Percentiles rank a stretch among this genome's conserved stretches.
Conservation (phyloP, 2,329 filamentous ascomycete genomes). For the Dryadomyces quercivorus region DNA sequence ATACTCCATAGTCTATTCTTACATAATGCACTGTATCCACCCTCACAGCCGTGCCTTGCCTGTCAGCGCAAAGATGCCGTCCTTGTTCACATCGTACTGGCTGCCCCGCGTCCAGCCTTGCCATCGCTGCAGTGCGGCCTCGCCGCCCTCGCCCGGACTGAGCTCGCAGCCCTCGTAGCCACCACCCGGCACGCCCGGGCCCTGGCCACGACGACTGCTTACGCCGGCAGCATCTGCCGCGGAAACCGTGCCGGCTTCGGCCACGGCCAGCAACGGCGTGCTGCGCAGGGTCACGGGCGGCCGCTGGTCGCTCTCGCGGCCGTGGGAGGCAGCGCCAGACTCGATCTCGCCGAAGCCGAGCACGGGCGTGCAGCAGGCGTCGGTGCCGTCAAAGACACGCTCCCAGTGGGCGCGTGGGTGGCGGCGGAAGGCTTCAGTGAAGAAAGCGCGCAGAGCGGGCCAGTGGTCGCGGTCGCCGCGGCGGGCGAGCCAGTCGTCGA, state of each 20-base stretch:
- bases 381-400: constrained; percentile 71
- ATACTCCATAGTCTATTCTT: too few relatives aligned
- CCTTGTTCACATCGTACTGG: constrained; percentile 53
- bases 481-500: constrained; percentile 32
- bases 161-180: constrained; percentile 54
- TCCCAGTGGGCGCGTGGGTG: constrained; percentile 77
- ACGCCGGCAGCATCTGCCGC: constrained; percentile 32
- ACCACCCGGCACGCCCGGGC: constrained; percentile 48
- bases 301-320: constrained; percentile 52
- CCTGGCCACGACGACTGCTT: constrained; percentile 38
- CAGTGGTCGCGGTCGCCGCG: constrained; percentile 52
- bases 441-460: constrained; percentile 50
- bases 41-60: constrained; percentile 21
- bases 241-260: constrained; percentile 46
- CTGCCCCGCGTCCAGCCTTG: constrained; percentile 61
- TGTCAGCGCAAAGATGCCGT: constrained; percentile 47
- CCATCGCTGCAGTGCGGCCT: constrained; percentile 58
- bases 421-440: constrained; percentile 51
- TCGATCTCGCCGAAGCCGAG: constrained; percentile 64
- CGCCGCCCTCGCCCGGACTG: constrained; percentile 57
- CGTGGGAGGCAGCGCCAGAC: constrained; percentile 23
- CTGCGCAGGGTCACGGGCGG: constrained; percentile 55
- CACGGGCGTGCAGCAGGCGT: constrained; percentile 88
- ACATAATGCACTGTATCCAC: not conserved
- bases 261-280: constrained; percentile 59